These are phyloP conservation scores for Flaveria trinervia DNA, from an alignment of 129 eudicot genomes.

Conservation along the genomic window DNA sequence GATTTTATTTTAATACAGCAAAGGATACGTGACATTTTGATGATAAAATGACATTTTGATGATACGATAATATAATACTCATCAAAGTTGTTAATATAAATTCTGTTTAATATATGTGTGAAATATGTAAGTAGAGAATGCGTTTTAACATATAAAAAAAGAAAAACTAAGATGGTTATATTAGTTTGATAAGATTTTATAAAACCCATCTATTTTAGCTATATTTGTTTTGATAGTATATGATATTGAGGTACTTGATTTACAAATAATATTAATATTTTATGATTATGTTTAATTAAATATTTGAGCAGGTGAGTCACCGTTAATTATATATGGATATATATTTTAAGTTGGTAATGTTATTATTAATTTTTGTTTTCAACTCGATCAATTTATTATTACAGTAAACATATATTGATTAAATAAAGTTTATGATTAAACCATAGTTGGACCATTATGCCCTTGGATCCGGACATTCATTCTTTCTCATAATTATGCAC, in stretches of 20 bases:
- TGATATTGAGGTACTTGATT: neutral
- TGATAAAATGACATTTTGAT: no score
- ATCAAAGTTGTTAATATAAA: no score
- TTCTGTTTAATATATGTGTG: no score
- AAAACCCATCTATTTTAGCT: neutral
- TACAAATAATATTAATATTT: neutral
- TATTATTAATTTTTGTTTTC: neutral
- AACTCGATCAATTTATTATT: neutral
- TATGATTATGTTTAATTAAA: neutral
- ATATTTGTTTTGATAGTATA: neutral
- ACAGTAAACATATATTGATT: neutral
- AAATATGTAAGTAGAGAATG: no score
- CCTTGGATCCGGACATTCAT: conserved; percentile 24
- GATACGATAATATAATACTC: no score
- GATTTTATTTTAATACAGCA: no score
- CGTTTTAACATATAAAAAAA: no score
- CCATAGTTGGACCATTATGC: conserved; percentile 3
- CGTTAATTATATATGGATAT: neutral
- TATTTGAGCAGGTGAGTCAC: conserved; percentile 2
- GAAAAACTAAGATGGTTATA: neutral
- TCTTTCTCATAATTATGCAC: conserved; percentile 22
- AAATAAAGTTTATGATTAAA: neutral
- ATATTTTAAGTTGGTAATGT: neutral
- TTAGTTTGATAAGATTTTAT: neutral
- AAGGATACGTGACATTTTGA: no score